phyloP scores from a whole-genome alignment of 257 asterid species.

The Fraxinus pennsylvanica region DNA sequence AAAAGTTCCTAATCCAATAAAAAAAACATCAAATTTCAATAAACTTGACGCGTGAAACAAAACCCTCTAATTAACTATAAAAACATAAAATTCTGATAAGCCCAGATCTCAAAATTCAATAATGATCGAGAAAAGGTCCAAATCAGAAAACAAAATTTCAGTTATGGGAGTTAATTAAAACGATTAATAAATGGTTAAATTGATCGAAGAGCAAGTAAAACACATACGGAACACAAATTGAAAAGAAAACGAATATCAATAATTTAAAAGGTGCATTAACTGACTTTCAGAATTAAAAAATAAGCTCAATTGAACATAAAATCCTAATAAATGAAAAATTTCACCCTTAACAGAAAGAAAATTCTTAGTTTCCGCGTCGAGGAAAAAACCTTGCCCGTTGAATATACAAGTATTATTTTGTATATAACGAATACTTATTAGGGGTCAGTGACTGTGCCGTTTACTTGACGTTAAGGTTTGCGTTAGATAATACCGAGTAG shows the following conservation, averaged over 20 bases:
- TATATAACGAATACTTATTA: constrained; percentile 82
- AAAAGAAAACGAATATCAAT: constrained; percentile 5
- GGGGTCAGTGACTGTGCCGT: constrained; percentile 69
- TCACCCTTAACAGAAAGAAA: constrained; percentile 44
- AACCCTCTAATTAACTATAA: constrained; percentile 22
- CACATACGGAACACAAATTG: constrained; percentile 12
- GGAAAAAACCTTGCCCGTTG: constrained; percentile 82
- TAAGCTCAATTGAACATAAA: constrained; percentile 34
- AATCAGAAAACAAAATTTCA: constrained; percentile 27
- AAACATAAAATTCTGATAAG: constrained; percentile 17
- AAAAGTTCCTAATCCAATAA: constrained; percentile 26
- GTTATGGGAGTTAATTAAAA: constrained; percentile 24
- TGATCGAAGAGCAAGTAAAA: constrained; percentile 34
- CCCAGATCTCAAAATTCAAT: constrained; percentile 53
- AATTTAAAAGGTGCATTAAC: constrained; percentile 26
- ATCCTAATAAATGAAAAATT: constrained; percentile 28
- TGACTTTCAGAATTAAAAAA: constrained; percentile 39
- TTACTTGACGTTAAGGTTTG: constrained; percentile 37
- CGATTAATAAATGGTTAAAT: constrained; percentile 25
- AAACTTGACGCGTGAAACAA: constrained; percentile 19
- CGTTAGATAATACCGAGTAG: background rate
- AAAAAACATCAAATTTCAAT: constrained; percentile 12
- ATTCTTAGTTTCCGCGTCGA: constrained; percentile 18
- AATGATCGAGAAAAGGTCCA: constrained; percentile 29
- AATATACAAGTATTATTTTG: constrained; percentile 58